Base-by-base conservation (phyloP, 129 eudicot genomes). In the Chrysanthemum seticuspe region DNA sequence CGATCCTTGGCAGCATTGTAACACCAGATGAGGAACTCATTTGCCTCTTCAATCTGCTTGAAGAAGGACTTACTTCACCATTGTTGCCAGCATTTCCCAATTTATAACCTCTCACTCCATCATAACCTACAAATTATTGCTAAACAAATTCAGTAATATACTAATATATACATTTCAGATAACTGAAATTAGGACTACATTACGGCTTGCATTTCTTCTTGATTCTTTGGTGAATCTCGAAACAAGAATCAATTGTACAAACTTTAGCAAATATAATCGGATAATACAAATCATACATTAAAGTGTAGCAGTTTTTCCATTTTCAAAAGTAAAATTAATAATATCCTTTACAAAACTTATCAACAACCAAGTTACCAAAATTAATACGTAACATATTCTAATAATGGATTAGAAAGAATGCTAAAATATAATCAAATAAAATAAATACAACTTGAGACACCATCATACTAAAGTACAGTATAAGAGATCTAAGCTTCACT, bases 1-100 rank as follows among this genome's bases (percentile, higher is more conserved):
- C 74, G 61, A 93, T 89, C 50, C 84, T 80, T 47, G 96, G 85
- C 77, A 89, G 67, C 77, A 81, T 81, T 50, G 83, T 74, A 13
- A 72, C 60, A 45, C 84, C 78, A 7, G 87, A 78, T 64, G 84
- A 52, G 10, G 47, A 40, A 40, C 47, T 40, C 47, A 40, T 40
- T 70, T 79, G 89, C 64, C 83, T 59, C 74, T 80, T 84, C 61
- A 86, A 72, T 68, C 87, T 68, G 62, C 75, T 73, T 62, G 89
- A 57, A 78, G 78, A 74, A 6, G 83, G 70, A 69, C 78, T 76
- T 27, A 79, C 2, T 53, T 84, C 88, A 75, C 79, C 87, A 55
- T 62, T 84, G 60, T 74, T 63, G 53, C 83, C 87, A 65, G 65
- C 73, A 55, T 66, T 68, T 55, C 80, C 92, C 67, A 80, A 15